Evolutionary conservation across 2,329 filamentous ascomycete genomes (phyloP), one percentile per base, ranked within the genome.

Genomic region (Davidsoniella eucalypti): DNA sequence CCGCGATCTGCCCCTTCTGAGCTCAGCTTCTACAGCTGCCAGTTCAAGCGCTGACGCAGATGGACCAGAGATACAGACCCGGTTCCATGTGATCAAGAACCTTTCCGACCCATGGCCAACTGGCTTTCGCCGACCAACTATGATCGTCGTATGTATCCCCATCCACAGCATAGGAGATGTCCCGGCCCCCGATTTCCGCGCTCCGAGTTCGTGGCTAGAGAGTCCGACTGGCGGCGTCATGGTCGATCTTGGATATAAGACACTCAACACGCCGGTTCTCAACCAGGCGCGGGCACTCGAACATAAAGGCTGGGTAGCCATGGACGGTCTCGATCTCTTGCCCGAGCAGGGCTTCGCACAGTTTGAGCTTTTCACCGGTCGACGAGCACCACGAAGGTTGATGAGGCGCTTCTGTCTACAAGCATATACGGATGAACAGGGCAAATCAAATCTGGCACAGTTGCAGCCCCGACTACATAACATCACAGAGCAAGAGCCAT

Each of bases 281-380:
- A 69, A 72, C 29, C 84, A 88, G 57, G 77, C 84, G 50, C 72
- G 78, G 16, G 65, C 68, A 48, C 64, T 76, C 61, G 68, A 76
- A 17, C 66, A 76, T 50, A 67, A 72, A 55, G 72, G 83, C 39
- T 88, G 83, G 83, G 79, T 87, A 0, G 71, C 83, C 16, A 76
- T 87, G 62, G 82, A 87, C 58, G 84, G 84, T 0, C 66, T 88
- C 10, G 83, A 88, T 57, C 70, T 87, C 44, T 63, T 90, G 12
- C 82, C 82, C 0, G 84, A 88, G 60, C 84, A 88, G 60, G 84
- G 81, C 0, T 84, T 84, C 63, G 83, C 84, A 1, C 84, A 88
- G 58, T 90, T 88, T 58, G 84, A 90, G 63, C 64, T 88, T 2
- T 86, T 88, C 60, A 87, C 84, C 0, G 84, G 83, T 0, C 70